phyloP scores from a whole-genome alignment of 768 basidiomycete genomes.

The Xerocomellus intermedius region DNA sequence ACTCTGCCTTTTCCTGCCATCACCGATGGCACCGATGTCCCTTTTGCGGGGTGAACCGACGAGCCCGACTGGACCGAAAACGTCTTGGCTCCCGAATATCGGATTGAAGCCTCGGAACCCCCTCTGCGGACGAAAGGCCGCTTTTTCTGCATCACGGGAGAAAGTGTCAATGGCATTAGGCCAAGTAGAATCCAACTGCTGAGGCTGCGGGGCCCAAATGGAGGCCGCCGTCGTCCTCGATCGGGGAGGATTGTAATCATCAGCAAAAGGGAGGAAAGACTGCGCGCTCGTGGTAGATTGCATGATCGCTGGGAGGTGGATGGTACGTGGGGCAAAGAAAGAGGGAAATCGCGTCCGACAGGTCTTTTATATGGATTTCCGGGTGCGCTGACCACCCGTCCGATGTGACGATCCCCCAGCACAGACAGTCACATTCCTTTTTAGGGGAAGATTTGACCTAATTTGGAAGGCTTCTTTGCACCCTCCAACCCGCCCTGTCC shows the following conservation, averaged over 20 bases:
- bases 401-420: constrained; percentile 33
- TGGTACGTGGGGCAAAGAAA: constrained; percentile 43
- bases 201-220: constrained; percentile 84
- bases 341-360: constrained; percentile 28
- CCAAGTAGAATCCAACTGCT: constrained; percentile 65
- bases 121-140: constrained; percentile 32
- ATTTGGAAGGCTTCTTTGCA: constrained; percentile 32
- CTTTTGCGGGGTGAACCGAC: constrained; percentile 40
- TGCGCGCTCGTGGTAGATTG: constrained; percentile 24
- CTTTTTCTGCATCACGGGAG: constrained; percentile 48
- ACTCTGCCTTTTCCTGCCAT: constrained; percentile 65
- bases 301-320: constrained; percentile 31
- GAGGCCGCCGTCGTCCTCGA: constrained; percentile 49
- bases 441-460: constrained; percentile 31
- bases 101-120: constrained; percentile 21
- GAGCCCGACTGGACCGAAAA: constrained; percentile 57
- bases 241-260: constrained; percentile 41
- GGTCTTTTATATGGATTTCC: constrained; percentile 36
- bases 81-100: constrained; percentile 49
- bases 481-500: constrained; percentile 20
- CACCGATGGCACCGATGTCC: constrained; percentile 72
- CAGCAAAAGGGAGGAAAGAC: constrained; percentile 35
- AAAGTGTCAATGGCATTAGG: constrained; percentile 64
- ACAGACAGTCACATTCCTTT: constrained; percentile 32
- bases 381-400: constrained; percentile 20